Percentiles rank a stretch among this genome's conserved stretches.
Conservation (phyloP, 768 basidiomycete species). For the Lyophyllum shimeji region DNA sequence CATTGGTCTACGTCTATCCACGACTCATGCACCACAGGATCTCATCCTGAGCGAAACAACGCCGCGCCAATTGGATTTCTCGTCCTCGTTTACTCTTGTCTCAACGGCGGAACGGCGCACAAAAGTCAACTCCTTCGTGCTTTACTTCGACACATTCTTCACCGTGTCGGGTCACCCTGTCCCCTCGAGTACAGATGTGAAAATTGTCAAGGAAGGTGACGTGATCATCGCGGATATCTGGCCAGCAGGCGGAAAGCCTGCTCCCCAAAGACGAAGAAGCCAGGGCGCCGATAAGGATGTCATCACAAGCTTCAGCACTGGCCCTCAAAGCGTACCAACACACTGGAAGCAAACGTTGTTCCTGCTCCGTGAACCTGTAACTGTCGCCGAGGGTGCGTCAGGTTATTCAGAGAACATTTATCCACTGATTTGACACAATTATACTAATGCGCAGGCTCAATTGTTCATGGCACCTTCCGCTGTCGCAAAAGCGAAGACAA, state of each 20-base stretch:
- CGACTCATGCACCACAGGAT: constrained; percentile 51
- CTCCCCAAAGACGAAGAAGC: constrained; percentile 60
- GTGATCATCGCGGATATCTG: constrained; percentile 75
- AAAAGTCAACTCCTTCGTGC: constrained; percentile 76
- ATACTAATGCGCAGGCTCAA: constrained; percentile 49
- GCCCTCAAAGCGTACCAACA: constrained; percentile 82
- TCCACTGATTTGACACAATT: constrained; percentile 1
- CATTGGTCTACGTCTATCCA: neutral
- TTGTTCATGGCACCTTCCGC: constrained; percentile 77
- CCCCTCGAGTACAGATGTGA: constrained; percentile 50
- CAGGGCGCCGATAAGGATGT: constrained; percentile 44
- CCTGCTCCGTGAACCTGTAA: constrained; percentile 75
- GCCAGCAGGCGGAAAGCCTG: constrained; percentile 70
- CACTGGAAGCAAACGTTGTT: constrained; percentile 98
- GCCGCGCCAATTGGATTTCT: constrained; percentile 75
- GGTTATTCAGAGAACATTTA: neutral
- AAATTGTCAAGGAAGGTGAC: constrained; percentile 56
- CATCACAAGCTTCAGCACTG: constrained; percentile 84
- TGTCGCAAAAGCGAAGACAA: constrained; percentile 80
- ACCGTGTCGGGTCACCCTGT: constrained; percentile 53
- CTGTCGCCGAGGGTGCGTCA: constrained; percentile 70
- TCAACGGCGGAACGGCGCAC: constrained; percentile 58
- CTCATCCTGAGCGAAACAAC: constrained; percentile 67
- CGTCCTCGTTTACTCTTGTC: constrained; percentile 73
- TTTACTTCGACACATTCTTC: constrained; percentile 97